Evolutionary conservation across 148 eudicot species (phyloP).

Genomic region (Nepenthes mirabilis): DNA sequence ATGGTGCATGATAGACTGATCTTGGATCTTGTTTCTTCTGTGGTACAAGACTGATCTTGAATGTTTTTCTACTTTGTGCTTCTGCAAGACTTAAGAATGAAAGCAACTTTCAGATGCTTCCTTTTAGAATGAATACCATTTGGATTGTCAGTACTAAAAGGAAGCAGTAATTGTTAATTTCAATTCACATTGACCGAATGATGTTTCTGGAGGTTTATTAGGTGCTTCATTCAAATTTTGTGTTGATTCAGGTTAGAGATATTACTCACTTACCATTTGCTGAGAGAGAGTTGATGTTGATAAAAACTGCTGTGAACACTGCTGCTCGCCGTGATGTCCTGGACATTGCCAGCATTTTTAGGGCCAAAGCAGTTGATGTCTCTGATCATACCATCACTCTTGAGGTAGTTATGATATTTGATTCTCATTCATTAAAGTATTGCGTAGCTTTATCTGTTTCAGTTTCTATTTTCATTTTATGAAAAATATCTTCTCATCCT

Average conservation of each 20-base stretch:
- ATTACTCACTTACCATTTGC: conserved; percentile 80
- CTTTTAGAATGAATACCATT: too few species aligned
- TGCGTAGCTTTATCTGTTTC: neutral
- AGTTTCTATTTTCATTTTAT: neutral
- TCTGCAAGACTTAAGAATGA: neutral
- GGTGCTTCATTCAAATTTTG: neutral
- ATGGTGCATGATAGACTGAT: too few species aligned
- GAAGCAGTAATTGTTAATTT: too few species aligned
- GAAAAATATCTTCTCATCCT: neutral
- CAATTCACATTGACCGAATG: neutral
- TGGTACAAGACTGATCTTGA: too few species aligned
- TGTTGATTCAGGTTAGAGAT: conserved; percentile 55
- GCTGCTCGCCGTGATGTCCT: conserved; percentile 83
- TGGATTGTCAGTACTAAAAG: too few species aligned
- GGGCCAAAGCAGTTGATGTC: conserved; percentile 91
- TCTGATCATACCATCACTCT: conserved; percentile 92
- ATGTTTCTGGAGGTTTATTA: neutral
- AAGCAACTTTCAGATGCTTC: neutral
- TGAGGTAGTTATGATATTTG: conserved; percentile 34
- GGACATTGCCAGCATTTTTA: conserved; percentile 83
- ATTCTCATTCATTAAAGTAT: neutral
- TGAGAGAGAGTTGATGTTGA: conserved; percentile 89
- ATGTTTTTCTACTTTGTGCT: neutral
- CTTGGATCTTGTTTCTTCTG: too few species aligned
- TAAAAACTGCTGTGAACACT: conserved; percentile 79